Evolutionary conservation across 306 rosid species (phyloP).

Genomic region (Trifolium dubium): DNA sequence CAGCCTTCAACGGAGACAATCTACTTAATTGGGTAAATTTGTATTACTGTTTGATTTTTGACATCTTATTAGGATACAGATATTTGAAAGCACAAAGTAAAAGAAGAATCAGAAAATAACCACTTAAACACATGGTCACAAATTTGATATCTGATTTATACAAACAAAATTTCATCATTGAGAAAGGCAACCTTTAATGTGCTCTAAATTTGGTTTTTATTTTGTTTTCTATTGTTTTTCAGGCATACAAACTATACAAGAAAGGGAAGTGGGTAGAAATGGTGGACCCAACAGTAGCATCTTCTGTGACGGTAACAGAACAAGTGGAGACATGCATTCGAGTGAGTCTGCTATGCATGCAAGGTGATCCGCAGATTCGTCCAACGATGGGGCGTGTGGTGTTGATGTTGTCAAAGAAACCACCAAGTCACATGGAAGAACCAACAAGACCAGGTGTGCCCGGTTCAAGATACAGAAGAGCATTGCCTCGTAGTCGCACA

Average conservation of each 20-base stretch:
- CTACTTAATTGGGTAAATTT: constrained; percentile 50
- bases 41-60: neutral
- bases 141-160: neutral
- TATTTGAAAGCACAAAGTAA: neutral
- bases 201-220: neutral
- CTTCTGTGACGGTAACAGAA: constrained; percentile 54
- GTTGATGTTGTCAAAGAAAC: constrained; percentile 70
- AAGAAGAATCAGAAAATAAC: neutral
- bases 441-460: constrained; percentile 75
- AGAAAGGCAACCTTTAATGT: neutral
- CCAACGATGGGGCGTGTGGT: constrained; percentile 79
- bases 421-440: constrained; percentile 66
- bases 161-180: neutral
- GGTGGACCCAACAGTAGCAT: constrained; percentile 61
- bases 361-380: constrained; percentile 68
- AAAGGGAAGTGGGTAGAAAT: constrained; percentile 74
- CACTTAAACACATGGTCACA: neutral
- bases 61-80: neutral
- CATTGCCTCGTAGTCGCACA: constrained; percentile 23
- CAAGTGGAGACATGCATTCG: constrained; percentile 64
- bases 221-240: neutral
- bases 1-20: constrained; percentile 24
- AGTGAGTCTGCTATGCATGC: constrained; percentile 50
- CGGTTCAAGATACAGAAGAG: constrained; percentile 65
- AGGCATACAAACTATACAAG: constrained; percentile 89